Conservation (phyloP, 805 yeast species). For the Candida methanosorbosa region DNA sequence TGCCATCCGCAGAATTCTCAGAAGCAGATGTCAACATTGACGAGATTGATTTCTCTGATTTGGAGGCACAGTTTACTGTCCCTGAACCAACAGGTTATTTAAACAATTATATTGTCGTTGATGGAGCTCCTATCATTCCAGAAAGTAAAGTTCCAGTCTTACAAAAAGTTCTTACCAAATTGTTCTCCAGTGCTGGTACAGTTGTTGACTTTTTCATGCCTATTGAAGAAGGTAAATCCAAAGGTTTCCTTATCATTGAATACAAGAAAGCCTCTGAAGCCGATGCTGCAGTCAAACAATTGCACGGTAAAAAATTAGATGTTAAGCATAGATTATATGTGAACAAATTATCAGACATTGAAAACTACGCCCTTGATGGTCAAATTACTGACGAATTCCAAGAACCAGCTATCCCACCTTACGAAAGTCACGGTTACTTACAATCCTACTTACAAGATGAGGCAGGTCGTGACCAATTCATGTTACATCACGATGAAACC, state of each 20-base stretch:
- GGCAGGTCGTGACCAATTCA: conserved; percentile 83
- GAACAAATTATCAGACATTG: conserved; percentile 77
- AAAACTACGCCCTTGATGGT: conserved; percentile 62
- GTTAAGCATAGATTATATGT: conserved; percentile 84
- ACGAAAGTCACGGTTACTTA: conserved; percentile 71
- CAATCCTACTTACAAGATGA: conserved; percentile 88
- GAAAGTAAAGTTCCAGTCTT: conserved; percentile 78
- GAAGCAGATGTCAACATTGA: conserved; percentile 37
- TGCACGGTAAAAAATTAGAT: conserved; percentile 87
- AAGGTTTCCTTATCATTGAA: conserved; percentile 83
- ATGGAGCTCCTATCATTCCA: conserved; percentile 95
- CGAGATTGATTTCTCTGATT: conserved; percentile 73
- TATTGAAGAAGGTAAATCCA: conserved; percentile 65
- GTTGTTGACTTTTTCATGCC: conserved; percentile 82
- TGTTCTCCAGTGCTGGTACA: conserved; percentile 70
- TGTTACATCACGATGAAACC: conserved; percentile 67
- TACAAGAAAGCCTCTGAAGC: conserved; percentile 62
- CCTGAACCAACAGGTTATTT: conserved; percentile 48
- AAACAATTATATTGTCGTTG: conserved; percentile 77
- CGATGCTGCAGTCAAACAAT: conserved; percentile 65
- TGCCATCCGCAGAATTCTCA: conserved; percentile 15
- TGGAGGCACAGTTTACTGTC: conserved; percentile 68
- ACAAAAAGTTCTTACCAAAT: conserved; percentile 76
- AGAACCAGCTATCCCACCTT: conserved; percentile 69
- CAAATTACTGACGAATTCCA: conserved; percentile 50